Base-by-base conservation (phyloP, 1,284 basidiomycete genomes). In the Baeospora myosura region DNA sequence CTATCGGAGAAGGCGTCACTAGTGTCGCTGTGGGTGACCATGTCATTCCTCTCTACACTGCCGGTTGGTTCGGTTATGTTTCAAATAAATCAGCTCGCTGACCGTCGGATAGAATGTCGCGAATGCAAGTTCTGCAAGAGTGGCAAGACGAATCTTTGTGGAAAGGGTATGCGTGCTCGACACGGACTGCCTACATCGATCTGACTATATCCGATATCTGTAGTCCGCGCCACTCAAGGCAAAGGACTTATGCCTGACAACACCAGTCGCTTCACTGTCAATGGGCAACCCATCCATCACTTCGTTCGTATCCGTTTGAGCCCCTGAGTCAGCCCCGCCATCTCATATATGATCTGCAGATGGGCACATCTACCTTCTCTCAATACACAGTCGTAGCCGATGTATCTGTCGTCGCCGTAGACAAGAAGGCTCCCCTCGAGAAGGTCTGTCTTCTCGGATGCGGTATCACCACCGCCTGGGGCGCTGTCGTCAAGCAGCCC, bases 341-440 rank as follows among this genome's bases (percentile, higher is more conserved):
- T 45, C 25, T 42, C 42, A 25, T 46, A 41, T 31, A 31, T 42
- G 3, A 39, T 32, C 25, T 33, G 40, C 36, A 94, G 90, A 99
- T 98, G 96, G 95, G 95, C 36, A 91, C 87, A 17, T 97, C 94
- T 34, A 96, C 95, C 3, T 98, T 99, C 70, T 94, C 92, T 18
- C 94, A 98, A 64, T 99, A 98, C 72, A 98, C 96, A 8, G 96
- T 98, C 43, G 93, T 98, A 3, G 90, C 92, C 38, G 91, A 99
- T 57, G 93, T 93, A 48, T 98, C 94, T 24, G 88, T 99, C 17
- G 95, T 98, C 31, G 81, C 89, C 18, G 82, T 98, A 48, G 81
- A 87, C 66, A 73, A 80, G 48, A 72, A 79, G 52, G 96, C 95
- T 1, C 88, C 91, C 7, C 77, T 98, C 23, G 87, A 98, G 40